Evolutionary conservation across 202 grass and related monocot genomes (phyloP).

Genomic region (Digitaria exilis): DNA sequence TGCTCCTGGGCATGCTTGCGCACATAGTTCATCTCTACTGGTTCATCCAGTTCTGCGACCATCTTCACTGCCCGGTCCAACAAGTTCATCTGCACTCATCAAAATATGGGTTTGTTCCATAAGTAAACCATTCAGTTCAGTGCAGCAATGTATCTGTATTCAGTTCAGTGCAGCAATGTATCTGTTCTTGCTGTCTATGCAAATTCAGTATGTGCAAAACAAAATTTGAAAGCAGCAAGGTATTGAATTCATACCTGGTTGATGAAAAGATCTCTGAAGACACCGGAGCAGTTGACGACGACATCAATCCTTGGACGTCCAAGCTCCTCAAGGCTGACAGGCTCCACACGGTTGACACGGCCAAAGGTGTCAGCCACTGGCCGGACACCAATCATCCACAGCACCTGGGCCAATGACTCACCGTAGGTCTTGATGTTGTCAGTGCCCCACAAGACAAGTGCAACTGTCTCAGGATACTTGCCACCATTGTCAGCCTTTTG

Average conservation of each 20-base stretch:
- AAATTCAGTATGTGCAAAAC: not conserved
- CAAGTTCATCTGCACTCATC: slow-evolving; percentile 88
- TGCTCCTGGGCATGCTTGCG: slow-evolving; percentile 94
- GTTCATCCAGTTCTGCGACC: slow-evolving; percentile 90
- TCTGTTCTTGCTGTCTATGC: not conserved
- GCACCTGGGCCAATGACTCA: slow-evolving; percentile 87
- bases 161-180: not conserved
- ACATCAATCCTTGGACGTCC: slow-evolving; percentile 91
- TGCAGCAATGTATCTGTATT: slow-evolving; percentile 19
- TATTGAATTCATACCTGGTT: slow-evolving; percentile 71
- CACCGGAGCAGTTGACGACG: slow-evolving; percentile 95
- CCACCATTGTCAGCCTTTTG: slow-evolving; percentile 91
- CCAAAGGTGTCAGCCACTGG: slow-evolving; percentile 83
- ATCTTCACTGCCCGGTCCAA: slow-evolving; percentile 92
- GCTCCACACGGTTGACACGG: slow-evolving; percentile 94
- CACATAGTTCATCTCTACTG: slow-evolving; percentile 87
- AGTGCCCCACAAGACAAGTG: slow-evolving; percentile 96
- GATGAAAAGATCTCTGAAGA: slow-evolving; percentile 99
- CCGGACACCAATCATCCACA: slow-evolving; percentile 96
- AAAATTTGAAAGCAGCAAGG: not conserved
- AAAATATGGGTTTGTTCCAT: slow-evolving; percentile 3
- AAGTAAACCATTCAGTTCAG: slow-evolving; percentile 19
- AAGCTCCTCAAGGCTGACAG: slow-evolving; percentile 94
- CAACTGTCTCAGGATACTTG: slow-evolving; percentile 90
- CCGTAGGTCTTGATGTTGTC: slow-evolving; percentile 99